A percentile compares a stretch with the other conserved stretches of the same genome.
Evolutionary conservation across 306 rosid genomes (phyloP).

Genomic region (Rubus idaeus): DNA sequence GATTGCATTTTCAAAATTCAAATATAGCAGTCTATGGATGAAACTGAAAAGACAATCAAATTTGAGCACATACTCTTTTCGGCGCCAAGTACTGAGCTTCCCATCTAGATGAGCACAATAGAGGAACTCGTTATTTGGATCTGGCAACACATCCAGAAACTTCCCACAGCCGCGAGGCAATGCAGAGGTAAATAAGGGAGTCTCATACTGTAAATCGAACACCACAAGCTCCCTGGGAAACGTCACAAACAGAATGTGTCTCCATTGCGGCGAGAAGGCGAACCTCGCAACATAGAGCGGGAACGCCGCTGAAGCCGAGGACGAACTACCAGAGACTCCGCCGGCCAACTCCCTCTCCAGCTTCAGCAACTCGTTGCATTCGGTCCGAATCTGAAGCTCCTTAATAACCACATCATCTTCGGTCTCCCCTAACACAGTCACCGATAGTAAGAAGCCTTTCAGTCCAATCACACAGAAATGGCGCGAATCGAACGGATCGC

Average conservation of each 20-base stretch:
- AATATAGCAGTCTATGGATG: neutral
- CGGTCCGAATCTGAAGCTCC: conserved; percentile 70
- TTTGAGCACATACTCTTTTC: conserved; percentile 65
- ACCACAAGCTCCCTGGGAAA: conserved; percentile 91
- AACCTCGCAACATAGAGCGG: conserved; percentile 58
- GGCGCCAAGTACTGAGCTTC: conserved; percentile 88
- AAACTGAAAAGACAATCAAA: neutral
- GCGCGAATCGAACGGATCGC: conserved; percentile 91
- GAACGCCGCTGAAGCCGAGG: conserved; percentile 62
- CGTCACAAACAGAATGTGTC: conserved; percentile 65
- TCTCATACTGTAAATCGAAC: conserved; percentile 86
- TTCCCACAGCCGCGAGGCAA: conserved; percentile 91
- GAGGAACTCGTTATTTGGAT: conserved; percentile 67
- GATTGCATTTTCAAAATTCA: neutral
- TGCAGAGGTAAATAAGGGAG: conserved; percentile 49
- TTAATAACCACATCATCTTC: conserved; percentile 56
- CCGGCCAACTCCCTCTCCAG: conserved; percentile 59
- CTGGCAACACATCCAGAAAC: conserved; percentile 85
- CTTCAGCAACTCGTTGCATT: conserved; percentile 54
- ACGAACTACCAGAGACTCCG: conserved; percentile 16
- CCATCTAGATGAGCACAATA: conserved; percentile 94
- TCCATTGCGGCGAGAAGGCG: conserved; percentile 80
- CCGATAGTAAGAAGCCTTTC: conserved; percentile 70
- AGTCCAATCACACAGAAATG: conserved; percentile 79
- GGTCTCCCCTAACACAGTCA: conserved; percentile 57